Evolutionary conservation across 805 yeast genomes (phyloP).

Genomic region (Vanderwaltozyma yarrowii): DNA sequence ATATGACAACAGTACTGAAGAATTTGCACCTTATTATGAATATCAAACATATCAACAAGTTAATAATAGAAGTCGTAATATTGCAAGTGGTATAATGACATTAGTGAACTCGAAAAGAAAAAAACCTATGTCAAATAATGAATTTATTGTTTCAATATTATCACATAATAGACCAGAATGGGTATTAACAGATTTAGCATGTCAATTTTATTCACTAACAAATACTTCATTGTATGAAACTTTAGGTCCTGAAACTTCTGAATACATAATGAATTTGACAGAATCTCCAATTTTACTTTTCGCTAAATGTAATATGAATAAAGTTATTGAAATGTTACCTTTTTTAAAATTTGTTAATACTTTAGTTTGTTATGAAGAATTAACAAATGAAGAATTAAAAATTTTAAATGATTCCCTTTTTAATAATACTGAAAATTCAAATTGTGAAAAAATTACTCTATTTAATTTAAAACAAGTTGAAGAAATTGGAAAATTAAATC

Average conservation of each 20-base stretch:
- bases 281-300: slow-evolving; percentile 52
- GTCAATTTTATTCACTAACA: slow-evolving; percentile 46
- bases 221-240: slow-evolving; percentile 49
- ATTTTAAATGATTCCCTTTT: slow-evolving; percentile 24
- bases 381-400: slow-evolving; percentile 28
- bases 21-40: slow-evolving; percentile 15
- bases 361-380: slow-evolving; percentile 46
- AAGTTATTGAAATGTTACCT: slow-evolving; percentile 38
- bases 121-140: slow-evolving; percentile 21
- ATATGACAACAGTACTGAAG: slow-evolving; percentile 23
- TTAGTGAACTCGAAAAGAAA: slow-evolving; percentile 32
- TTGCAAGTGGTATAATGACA: slow-evolving; percentile 48
- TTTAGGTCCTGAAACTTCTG: slow-evolving; percentile 49
- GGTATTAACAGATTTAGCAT: slow-evolving; percentile 60
- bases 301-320: slow-evolving; percentile 40
- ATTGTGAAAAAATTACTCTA: slow-evolving; percentile 31
- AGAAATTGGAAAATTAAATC: slow-evolving; percentile 33
- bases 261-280: slow-evolving; percentile 50
- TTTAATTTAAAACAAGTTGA: slow-evolving; percentile 34
- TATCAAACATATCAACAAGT: slow-evolving; percentile 36
- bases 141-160: slow-evolving; percentile 46
- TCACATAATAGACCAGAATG: slow-evolving; percentile 57
- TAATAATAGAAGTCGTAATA: slow-evolving; percentile 33
- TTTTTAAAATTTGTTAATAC: slow-evolving; percentile 36
- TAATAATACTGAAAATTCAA: slow-evolving; percentile 18